A percentile compares a stretch with the other conserved stretches of the same genome.
phyloP scores from a whole-genome alignment of 768 basidiomycete species.

The Cystobasidium ongulense region DNA sequence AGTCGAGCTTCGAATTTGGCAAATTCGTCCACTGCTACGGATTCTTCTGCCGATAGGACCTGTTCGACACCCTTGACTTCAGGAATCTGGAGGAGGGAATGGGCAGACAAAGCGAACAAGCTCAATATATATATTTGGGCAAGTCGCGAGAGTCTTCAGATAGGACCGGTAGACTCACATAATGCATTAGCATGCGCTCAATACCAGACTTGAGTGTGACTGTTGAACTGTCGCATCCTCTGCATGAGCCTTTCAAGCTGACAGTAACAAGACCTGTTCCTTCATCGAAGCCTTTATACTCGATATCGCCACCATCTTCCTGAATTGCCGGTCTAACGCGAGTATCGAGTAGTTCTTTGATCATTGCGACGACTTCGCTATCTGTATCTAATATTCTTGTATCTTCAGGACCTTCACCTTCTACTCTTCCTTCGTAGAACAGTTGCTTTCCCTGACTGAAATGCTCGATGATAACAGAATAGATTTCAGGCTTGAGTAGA shows the following conservation, averaged over 20 bases:
- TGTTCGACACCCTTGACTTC: constrained; percentile 84
- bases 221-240: constrained; percentile 86
- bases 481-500: constrained; percentile 91
- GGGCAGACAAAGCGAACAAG: not conserved
- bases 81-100: not conserved
- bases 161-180: constrained; percentile 53
- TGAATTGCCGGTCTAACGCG: constrained; percentile 91
- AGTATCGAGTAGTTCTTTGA: constrained; percentile 92
- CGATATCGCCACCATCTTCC: constrained; percentile 98
- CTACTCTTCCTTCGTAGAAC: constrained; percentile 73
- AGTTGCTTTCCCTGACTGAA: constrained; percentile 84
- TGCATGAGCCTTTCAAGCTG: constrained; percentile 91
- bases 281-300: constrained; percentile 83
- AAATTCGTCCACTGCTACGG: constrained; percentile 78
- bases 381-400: constrained; percentile 88
- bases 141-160: not conserved
- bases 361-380: constrained; percentile 95
- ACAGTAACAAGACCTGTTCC: constrained; percentile 68
- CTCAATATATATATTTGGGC: not conserved
- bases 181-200: constrained; percentile 98
- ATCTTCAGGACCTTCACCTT: constrained; percentile 54
- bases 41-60: constrained; percentile 85
- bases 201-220: constrained; percentile 95
- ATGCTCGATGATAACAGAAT: constrained; percentile 90
- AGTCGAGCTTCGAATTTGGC: constrained; percentile 54